These are phyloP conservation scores for Acacia confusa DNA, from an alignment of 306 rosid genomes.

Conservation along the genomic window DNA sequence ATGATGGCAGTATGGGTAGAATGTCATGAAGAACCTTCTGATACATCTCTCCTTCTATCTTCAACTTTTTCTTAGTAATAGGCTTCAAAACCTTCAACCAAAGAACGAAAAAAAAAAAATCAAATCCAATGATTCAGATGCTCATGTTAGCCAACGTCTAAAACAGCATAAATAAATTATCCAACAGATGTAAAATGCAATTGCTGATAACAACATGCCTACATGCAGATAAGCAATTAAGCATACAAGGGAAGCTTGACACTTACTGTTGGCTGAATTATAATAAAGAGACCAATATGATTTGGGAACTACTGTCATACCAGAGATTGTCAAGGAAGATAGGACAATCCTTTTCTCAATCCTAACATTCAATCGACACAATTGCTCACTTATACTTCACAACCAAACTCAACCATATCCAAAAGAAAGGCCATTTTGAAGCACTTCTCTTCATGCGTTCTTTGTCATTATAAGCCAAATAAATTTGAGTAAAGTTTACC, in stretches of 20 bases:
- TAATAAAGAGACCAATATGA: not conserved
- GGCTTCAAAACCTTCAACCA: slow-evolving; percentile 65
- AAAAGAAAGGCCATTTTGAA: not conserved
- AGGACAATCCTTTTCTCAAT: not conserved
- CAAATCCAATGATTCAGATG: slow-evolving; percentile 53
- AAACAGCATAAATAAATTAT: not conserved
- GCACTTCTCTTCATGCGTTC: slow-evolving; percentile 4
- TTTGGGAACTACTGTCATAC: not conserved
- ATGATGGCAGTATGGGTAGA: slow-evolving; percentile 58
- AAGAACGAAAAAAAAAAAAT: not conserved
- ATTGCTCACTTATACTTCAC: not conserved
- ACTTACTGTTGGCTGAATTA: not conserved
- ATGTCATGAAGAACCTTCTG: slow-evolving; percentile 59
- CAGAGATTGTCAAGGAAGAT: not conserved
- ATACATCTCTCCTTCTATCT: slow-evolving; percentile 65
- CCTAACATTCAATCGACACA: not conserved
- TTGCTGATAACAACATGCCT: not conserved
- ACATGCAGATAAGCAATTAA: not conserved
- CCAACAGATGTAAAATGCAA: not conserved
- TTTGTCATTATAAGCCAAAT: slow-evolving; percentile 11
- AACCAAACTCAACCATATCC: not conserved
- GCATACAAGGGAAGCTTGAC: not conserved
- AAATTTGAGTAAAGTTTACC: slow-evolving; percentile 46
- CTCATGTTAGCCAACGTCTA: slow-evolving; percentile 25
- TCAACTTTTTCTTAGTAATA: slow-evolving; percentile 70